Evolutionary conservation across 1,284 basidiomycete genomes (phyloP).

Genomic region (Coniophora puteana): DNA sequence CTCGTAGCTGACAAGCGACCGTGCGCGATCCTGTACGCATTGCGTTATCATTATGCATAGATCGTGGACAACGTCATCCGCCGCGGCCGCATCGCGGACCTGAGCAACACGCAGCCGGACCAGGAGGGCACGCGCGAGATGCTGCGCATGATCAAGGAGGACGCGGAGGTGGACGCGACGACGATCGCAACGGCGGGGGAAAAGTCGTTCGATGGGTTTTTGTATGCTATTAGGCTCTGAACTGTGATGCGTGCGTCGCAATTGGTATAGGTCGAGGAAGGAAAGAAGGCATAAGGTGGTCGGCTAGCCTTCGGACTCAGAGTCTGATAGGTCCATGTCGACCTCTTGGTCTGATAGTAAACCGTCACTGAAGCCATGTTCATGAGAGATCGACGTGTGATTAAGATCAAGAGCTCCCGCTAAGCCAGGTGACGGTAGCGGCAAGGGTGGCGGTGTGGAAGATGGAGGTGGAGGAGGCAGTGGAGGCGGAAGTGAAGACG

Average conservation of each 20-base stretch:
- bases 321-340: no score
- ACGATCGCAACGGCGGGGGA: conserved; percentile 59
- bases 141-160: conserved; percentile 44
- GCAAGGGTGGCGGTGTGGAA: no score
- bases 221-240: conserved; percentile 44
- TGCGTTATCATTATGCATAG: no score
- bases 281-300: no score
- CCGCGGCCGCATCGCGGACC: conserved; percentile 43
- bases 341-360: no score
- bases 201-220: conserved; percentile 61
- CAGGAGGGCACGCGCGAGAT: conserved; percentile 47
- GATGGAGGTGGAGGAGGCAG: conserved; percentile 17
- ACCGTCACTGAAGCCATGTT: no score
- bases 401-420: no score
- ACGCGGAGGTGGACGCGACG: conserved; percentile 55
- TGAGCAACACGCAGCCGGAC: conserved; percentile 29
- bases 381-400: no score
- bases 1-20: not conserved
- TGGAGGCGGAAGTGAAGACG: conserved; percentile 10
- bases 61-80: conserved; percentile 64
- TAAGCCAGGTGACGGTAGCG: no score
- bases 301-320: no score
- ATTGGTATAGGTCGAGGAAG: no score
- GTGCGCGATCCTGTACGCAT: not conserved
- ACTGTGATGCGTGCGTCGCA: no score